Evolutionary conservation across 352 stramenopile genomes (phyloP).

Genomic region (Pythium rhizo-oryzae): DNA sequence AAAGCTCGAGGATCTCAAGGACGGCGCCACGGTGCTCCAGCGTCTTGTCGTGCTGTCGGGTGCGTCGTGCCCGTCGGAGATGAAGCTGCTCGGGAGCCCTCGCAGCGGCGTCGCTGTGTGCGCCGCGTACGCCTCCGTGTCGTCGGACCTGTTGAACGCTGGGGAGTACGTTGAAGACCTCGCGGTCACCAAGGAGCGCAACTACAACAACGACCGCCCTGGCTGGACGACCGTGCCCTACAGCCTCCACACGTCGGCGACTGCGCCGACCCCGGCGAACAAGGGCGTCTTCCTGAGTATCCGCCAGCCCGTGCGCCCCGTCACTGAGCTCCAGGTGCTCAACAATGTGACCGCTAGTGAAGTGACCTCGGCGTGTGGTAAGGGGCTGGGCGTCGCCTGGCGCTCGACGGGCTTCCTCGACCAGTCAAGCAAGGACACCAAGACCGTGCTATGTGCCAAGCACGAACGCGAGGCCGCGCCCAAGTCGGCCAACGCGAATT

Average conservation of each 20-base stretch:
- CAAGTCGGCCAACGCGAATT: no score
- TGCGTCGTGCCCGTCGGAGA: conserved; percentile 1
- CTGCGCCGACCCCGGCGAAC: no score
- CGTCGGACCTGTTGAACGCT: conserved; percentile 8
- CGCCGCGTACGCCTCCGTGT: conserved; percentile 17
- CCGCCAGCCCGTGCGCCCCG: conserved; percentile 36
- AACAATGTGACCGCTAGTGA: conserved; percentile 18
- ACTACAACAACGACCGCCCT: conserved; percentile 49
- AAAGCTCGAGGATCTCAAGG: conserved; percentile 6
- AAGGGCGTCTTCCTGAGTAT: conserved; percentile 37
- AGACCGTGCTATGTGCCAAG: conserved; percentile 29
- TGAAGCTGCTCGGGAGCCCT: conserved; percentile 13
- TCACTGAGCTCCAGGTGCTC: conserved; percentile 38
- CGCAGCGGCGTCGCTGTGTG: conserved; percentile 36
- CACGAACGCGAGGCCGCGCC: no score
- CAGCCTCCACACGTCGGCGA: background rate
- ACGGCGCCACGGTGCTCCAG: conserved; percentile 6
- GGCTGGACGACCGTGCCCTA: conserved; percentile 43
- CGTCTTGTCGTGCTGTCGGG: conserved; percentile 14
- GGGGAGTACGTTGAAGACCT: conserved; percentile 45
- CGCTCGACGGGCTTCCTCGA: background rate
- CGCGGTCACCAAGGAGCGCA: conserved; percentile 42
- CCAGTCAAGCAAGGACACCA: conserved; percentile 8
- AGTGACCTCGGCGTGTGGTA: background rate
- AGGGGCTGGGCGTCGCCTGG: conserved; percentile 1